Evolutionary conservation across 2,329 filamentous ascomycete genomes (phyloP).

Genomic region (Emergomyces orientalis): DNA sequence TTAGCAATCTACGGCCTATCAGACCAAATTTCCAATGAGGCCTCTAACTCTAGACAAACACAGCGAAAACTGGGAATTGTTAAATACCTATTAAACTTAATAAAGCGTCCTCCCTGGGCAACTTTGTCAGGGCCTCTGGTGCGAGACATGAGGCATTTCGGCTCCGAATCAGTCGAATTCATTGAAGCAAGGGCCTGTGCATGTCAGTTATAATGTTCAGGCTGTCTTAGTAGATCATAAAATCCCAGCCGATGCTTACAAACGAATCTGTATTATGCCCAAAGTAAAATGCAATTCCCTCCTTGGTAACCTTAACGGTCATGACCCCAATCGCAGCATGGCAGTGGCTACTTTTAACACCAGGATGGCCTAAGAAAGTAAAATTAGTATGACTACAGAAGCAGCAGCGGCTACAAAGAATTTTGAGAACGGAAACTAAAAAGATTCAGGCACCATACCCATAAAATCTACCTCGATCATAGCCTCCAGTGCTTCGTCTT

Average conservation of each 20-base stretch:
- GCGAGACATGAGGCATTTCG: slow-evolving; percentile 82
- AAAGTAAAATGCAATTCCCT: slow-evolving; percentile 78
- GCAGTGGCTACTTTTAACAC: slow-evolving; percentile 69
- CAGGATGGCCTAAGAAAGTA: slow-evolving; percentile 54
- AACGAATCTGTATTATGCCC: slow-evolving; percentile 91
- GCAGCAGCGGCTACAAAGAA: neutral
- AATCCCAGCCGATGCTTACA: slow-evolving; percentile 29
- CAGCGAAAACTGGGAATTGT: neutral
- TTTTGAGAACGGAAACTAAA: slow-evolving; percentile 5
- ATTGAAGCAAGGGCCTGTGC: slow-evolving; percentile 70
- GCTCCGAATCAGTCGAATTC: slow-evolving; percentile 64
- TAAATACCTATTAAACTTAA: slow-evolving; percentile 22
- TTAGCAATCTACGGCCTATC: neutral
- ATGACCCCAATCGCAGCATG: slow-evolving; percentile 85
- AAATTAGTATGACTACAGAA: neutral
- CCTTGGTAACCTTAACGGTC: slow-evolving; percentile 71
- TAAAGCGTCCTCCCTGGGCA: slow-evolving; percentile 38
- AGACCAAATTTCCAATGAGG: neutral
- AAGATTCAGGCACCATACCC: slow-evolving; percentile 38
- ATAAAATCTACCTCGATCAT: slow-evolving; percentile 90
- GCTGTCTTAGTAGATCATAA: neutral
- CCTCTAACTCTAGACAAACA: neutral
- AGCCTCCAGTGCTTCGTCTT: slow-evolving; percentile 66
- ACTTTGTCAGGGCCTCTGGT: slow-evolving; percentile 46
- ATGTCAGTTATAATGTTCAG: neutral